These are phyloP conservation scores for Cladochytrium replicatum DNA, from an alignment of 192 early-diverging fungal genomes.

Conservation along the genomic window DNA sequence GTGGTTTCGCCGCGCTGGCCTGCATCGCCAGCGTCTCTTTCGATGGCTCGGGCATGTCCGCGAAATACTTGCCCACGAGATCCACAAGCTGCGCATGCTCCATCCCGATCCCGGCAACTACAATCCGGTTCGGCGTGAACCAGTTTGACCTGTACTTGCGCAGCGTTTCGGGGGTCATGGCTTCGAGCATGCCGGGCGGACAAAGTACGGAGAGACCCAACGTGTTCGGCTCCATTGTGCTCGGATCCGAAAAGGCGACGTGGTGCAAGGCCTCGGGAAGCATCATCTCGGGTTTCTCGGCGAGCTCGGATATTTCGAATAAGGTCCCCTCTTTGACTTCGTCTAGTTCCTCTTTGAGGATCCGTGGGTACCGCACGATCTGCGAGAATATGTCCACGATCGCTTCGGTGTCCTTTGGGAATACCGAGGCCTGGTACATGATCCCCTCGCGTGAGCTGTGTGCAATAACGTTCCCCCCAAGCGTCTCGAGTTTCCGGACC, in stretches of 20 bases:
- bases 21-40: constrained; percentile 19
- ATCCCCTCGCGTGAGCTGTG: constrained; percentile 86
- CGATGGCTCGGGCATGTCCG: constrained; percentile 36
- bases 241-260: constrained; percentile 45
- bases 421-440: constrained; percentile 90
- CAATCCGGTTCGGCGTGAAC: constrained; percentile 88
- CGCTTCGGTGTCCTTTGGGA: constrained; percentile 65
- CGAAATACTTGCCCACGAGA: constrained; percentile 64
- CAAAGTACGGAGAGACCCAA: constrained; percentile 75
- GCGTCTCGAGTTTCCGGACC: constrained; percentile 64
- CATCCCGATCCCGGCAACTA: constrained; percentile 77
- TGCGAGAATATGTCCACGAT: constrained; percentile 70
- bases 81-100: constrained; percentile 74
- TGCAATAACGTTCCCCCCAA: constrained; percentile 86
- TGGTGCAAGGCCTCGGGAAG: constrained; percentile 82
- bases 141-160: constrained; percentile 63
- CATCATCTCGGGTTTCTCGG: constrained; percentile 73
- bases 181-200: constrained; percentile 51
- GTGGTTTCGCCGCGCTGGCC: constrained; percentile 33
- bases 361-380: constrained; percentile 65
- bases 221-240: constrained; percentile 45
- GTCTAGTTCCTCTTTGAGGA: constrained; percentile 67
- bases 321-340: constrained; percentile 65
- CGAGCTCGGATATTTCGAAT: constrained; percentile 84
- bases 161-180: constrained; percentile 59